Conservation (phyloP, 2,329 filamentous ascomycete species). For the Setomelanomma holmii region DNA sequence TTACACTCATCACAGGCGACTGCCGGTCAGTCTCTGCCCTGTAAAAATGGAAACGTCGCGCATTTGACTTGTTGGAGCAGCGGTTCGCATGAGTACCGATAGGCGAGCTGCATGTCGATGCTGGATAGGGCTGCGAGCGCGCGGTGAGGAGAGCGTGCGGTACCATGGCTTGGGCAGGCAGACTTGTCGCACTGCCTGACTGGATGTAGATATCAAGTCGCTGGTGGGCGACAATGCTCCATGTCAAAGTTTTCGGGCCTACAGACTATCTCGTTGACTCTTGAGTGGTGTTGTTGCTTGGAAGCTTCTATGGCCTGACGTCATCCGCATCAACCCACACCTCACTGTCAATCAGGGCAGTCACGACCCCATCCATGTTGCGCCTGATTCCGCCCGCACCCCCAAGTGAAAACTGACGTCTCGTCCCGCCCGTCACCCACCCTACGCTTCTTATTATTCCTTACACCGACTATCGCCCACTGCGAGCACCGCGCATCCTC, state of each 20-base stretch:
- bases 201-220: slow-evolving; percentile 5
- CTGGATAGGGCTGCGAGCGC: slow-evolving; percentile 13
- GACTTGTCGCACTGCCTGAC: slow-evolving; percentile 7
- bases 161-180: slow-evolving; percentile 6
- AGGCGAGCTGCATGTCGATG: slow-evolving; percentile 8
- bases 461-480: neutral
- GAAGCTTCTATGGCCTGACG: neutral
- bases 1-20: slow-evolving; percentile 8
- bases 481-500: neutral
- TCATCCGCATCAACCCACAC: slow-evolving; percentile 1
- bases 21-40: slow-evolving; percentile 16
- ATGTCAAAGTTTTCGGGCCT: neutral
- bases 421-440: slow-evolving; percentile 7
- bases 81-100: slow-evolving; percentile 22
- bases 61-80: slow-evolving; percentile 13
- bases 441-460: slow-evolving; percentile 21
- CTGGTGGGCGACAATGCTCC: too few relatives aligned
- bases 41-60: slow-evolving; percentile 9
- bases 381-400: slow-evolving; percentile 20
- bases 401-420: slow-evolving; percentile 19
- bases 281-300: neutral
- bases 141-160: slow-evolving; percentile 10
- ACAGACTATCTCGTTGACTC: neutral
- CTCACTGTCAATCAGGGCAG: slow-evolving; percentile 4
- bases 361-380: slow-evolving; percentile 3